phyloP scores from a whole-genome alignment of 2,329 filamentous ascomycete genomes.

The Plectosphaerella cucumerina region DNA sequence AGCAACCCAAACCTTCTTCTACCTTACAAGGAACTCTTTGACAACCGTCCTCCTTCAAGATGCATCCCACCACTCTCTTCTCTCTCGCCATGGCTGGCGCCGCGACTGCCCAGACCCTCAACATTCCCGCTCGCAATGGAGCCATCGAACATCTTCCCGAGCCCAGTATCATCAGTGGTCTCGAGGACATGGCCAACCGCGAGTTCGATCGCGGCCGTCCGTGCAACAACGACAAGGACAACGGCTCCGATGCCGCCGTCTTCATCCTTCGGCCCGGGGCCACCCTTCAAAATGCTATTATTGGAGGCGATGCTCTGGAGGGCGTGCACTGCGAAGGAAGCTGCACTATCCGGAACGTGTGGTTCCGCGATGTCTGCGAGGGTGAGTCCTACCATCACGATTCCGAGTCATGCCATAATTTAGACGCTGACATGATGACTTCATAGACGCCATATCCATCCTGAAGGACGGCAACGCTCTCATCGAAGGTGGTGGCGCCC shows the following conservation, averaged over 20 bases:
- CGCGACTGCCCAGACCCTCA: conserved; percentile 15
- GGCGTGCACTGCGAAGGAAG: conserved; percentile 41
- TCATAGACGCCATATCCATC: conserved; percentile 8
- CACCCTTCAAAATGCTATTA: conserved; percentile 40
- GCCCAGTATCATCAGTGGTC: conserved; percentile 13
- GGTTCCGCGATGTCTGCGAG: conserved; percentile 44
- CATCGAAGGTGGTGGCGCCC: conserved; percentile 8
- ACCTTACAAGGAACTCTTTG: too few species aligned
- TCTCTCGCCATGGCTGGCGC: background rate
- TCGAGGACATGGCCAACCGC: conserved; percentile 13
- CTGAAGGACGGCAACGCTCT: conserved; percentile 9
- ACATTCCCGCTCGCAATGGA: conserved; percentile 16
- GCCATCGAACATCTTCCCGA: conserved; percentile 15
- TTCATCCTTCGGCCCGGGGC: conserved; percentile 36
- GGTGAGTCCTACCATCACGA: conserved; percentile 20
- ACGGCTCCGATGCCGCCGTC: conserved; percentile 22
- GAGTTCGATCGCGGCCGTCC: conserved; percentile 15
- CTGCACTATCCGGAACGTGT: conserved; percentile 40
- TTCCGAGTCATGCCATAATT: too few species aligned
- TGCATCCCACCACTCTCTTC: background rate
- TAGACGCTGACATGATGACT: too few species aligned
- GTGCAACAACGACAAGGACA: conserved; percentile 13
- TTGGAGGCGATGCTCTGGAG: conserved; percentile 40
- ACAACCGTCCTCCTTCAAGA: too few species aligned
- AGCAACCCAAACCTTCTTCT: too few species aligned